phyloP scores from a whole-genome alignment of 805 yeast species.

The Saturnispora saitoi region DNA sequence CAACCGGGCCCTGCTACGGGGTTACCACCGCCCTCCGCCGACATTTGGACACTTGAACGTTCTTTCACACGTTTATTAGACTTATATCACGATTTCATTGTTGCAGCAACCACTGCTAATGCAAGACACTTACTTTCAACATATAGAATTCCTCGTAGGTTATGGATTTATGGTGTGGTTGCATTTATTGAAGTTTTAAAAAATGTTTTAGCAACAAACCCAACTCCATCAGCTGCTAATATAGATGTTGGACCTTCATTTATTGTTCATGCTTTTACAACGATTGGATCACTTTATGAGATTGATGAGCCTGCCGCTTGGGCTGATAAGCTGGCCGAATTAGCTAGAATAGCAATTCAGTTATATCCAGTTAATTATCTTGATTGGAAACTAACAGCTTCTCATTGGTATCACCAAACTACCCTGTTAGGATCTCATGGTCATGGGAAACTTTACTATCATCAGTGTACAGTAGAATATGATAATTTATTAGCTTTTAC shows the following conservation, averaged over 20 bases:
- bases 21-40: slow-evolving; percentile 19
- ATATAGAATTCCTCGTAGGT: slow-evolving; percentile 67
- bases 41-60: slow-evolving; percentile 65
- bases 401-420: slow-evolving; percentile 64
- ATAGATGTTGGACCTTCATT: slow-evolving; percentile 32
- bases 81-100: slow-evolving; percentile 55
- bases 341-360: slow-evolving; percentile 83
- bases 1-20: background rate
- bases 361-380: slow-evolving; percentile 68
- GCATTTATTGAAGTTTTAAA: slow-evolving; percentile 71
- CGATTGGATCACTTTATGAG: slow-evolving; percentile 35
- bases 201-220: slow-evolving; percentile 46
- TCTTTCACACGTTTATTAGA: slow-evolving; percentile 58
- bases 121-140: slow-evolving; percentile 72
- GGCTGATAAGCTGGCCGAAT: slow-evolving; percentile 80
- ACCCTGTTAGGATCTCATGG: slow-evolving; percentile 71
- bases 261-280: slow-evolving; percentile 60
- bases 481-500: slow-evolving; percentile 70
- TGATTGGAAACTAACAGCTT: slow-evolving; percentile 80
- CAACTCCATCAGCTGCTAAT: slow-evolving; percentile 3
- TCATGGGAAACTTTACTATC: slow-evolving; percentile 80
- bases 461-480: slow-evolving; percentile 80
- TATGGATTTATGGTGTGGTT: slow-evolving; percentile 84
- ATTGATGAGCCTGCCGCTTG: slow-evolving; percentile 40
- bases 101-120: slow-evolving; percentile 30